Evolutionary conservation across 768 basidiomycete species (phyloP), one percentile per base, ranked within the genome.

Genomic region (Hericium rajendrae): DNA sequence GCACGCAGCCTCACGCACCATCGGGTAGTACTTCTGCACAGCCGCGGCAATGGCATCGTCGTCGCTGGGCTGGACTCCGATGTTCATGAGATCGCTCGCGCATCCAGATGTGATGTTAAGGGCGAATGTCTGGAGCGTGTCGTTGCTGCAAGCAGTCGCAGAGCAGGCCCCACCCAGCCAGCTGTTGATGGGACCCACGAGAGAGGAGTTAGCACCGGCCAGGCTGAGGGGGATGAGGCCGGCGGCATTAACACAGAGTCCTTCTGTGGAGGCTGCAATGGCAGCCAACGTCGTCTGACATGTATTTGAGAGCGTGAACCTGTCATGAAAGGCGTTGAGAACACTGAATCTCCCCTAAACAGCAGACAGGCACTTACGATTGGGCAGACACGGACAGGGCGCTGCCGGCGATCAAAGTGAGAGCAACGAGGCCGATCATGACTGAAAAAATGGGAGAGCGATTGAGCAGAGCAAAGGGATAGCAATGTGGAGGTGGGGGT

Each of bases 141-240:
- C 70, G 59, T 89, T 85, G 62, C 73, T 78, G 67, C 87, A 88
- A 9, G 79, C 67, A 3, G 70, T 70, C 49, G 71, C 70, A 16
- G 74, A 61, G 66, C 86, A 88, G 53, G 85, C 39, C 50, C 77
- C 78, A 0, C 69, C 74, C 51, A 88, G 69, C 88, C 88, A 91
- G 41, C 54, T 75, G 68, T 85, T 72, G 56, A 88, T 62, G 12
- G 81, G 72, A 4, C 63, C 60, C n/a, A 81, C 68, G 49, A 84
- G 58, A 10, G 80, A 79, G 16, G 67, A 61, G 53, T 71, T 71
- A 12, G 60, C 50, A 56, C 65, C 60, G 20, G 69, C 62, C 24
- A 71, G 59, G 55, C 74, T 57, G 52, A 83, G 59, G 4, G 75
- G 61, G 51, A 78, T 48, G n/a, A 85, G 68, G 28, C 73, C 71